A percentile compares a stretch with the other conserved stretches of the same genome.
These are phyloP conservation scores for Trametes gibbosa DNA, from an alignment of 768 basidiomycete species.

Conservation along the genomic window DNA sequence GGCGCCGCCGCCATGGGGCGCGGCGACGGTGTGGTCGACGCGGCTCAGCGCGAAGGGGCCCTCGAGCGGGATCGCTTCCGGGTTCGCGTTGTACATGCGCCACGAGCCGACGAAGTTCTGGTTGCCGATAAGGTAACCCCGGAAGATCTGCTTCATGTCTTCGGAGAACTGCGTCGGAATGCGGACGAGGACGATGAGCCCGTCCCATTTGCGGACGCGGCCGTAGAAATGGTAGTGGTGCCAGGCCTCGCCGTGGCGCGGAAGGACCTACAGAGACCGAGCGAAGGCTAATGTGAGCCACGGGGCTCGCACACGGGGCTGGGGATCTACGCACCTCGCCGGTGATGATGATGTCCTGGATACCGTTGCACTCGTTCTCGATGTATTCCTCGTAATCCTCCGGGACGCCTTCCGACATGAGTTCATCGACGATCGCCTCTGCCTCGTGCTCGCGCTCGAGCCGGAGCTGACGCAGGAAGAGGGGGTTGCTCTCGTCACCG, in stretches of 20 bases:
- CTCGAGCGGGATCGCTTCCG: slow-evolving; percentile 54
- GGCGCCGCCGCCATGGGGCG: not conserved
- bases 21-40: not conserved
- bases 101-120: slow-evolving; percentile 72
- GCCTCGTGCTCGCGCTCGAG: slow-evolving; percentile 25
- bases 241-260: slow-evolving; percentile 36
- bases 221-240: slow-evolving; percentile 34
- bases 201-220: slow-evolving; percentile 37
- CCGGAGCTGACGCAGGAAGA: not conserved
- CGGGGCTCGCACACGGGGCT: not conserved
- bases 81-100: slow-evolving; percentile 48
- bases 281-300: not conserved
- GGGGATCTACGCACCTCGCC: slow-evolving; percentile 45
- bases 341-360: slow-evolving; percentile 58
- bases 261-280: slow-evolving; percentile 43
- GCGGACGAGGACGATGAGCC: slow-evolving; percentile 37
- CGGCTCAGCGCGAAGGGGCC: slow-evolving; percentile 45
- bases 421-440: slow-evolving; percentile 28
- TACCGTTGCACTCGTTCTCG: slow-evolving; percentile 45
- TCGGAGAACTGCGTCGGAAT: slow-evolving; percentile 17
- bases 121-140: slow-evolving; percentile 67
- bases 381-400: slow-evolving; percentile 26
- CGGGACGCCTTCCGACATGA: slow-evolving; percentile 10
- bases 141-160: slow-evolving; percentile 46
- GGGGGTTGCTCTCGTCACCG: slow-evolving; percentile 3